These are phyloP conservation scores for Ganoderma multipileum DNA, from an alignment of 1,284 basidiomycete genomes.

Conservation along the genomic window DNA sequence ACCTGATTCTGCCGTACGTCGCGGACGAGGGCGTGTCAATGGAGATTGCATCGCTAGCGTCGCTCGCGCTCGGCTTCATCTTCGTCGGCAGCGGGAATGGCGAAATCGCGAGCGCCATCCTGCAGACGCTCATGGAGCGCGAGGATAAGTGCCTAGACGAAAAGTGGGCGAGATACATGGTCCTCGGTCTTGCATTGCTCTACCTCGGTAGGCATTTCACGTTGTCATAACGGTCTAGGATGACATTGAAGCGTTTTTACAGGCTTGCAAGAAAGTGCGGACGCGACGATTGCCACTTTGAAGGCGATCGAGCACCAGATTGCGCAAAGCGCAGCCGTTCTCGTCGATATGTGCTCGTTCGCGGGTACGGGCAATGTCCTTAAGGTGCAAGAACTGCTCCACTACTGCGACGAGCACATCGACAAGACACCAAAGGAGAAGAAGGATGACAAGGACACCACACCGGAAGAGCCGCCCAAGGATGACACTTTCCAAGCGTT, in stretches of 20 bases:
- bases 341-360: constrained; percentile 95
- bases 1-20: constrained; percentile 80
- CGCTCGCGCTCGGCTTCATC: constrained; percentile 92
- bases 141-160: constrained; percentile 81
- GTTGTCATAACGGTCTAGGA: neutral
- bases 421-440: constrained; percentile 64
- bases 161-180: constrained; percentile 95
- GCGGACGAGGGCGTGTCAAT: constrained; percentile 85
- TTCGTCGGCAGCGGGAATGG: constrained; percentile 97
- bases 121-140: constrained; percentile 93
- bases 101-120: constrained; percentile 88
- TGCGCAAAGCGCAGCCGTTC: constrained; percentile 89
- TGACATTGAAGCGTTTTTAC: constrained; percentile 2
- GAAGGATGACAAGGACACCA: constrained; percentile 64
- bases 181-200: constrained; percentile 88
- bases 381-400: constrained; percentile 92
- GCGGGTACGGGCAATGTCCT: constrained; percentile 97
- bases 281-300: constrained; percentile 94
- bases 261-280: constrained; percentile 92
- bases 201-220: constrained; percentile 75
- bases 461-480: constrained; percentile 57
- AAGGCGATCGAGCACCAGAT: constrained; percentile 96
- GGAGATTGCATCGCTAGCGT: constrained; percentile 89
- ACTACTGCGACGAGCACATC: constrained; percentile 93
- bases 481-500: constrained; percentile 93